Percentiles rank a stretch among this genome's conserved stretches.
Conservation (phyloP, 164 flowering plant species). For the Pachysandra terminalis region DNA sequence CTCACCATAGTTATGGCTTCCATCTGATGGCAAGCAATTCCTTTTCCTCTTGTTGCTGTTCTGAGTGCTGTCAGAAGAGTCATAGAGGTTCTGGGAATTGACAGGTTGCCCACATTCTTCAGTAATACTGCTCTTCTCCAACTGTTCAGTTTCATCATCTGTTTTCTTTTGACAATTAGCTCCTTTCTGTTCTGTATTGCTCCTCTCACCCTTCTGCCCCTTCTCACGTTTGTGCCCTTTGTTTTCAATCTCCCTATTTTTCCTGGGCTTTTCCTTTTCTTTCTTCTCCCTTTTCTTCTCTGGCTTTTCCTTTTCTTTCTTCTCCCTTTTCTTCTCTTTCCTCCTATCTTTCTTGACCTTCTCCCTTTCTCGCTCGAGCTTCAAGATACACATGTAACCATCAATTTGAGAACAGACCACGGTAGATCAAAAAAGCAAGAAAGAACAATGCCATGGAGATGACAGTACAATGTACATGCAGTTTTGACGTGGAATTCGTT, state of each 20-base stretch:
- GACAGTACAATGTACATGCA: too few species aligned
- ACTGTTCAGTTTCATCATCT: constrained; percentile 31
- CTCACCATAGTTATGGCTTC: constrained; percentile 21
- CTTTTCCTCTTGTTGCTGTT: constrained; percentile 37
- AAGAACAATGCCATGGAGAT: too few species aligned
- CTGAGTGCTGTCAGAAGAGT: constrained; percentile 44
- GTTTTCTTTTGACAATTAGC: constrained; percentile 7
- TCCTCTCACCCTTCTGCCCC: constrained; percentile 19
- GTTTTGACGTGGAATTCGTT: too few species aligned
- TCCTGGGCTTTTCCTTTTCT: constrained; percentile 5
- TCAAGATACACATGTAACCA: too few species aligned
- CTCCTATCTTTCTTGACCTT: too few species aligned
- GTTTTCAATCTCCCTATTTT: constrained; percentile 13
- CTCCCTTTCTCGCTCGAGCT: too few species aligned
- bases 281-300: too few species aligned
- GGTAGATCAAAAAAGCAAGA: too few species aligned
- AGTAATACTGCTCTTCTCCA: constrained; percentile 41
- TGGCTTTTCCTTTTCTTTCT: too few species aligned
- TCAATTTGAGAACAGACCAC: too few species aligned
- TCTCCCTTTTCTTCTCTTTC: too few species aligned
- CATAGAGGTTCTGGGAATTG: constrained; percentile 19
- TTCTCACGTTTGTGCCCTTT: constrained; percentile 19
- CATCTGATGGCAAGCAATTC: constrained; percentile 11
- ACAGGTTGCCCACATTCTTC: constrained; percentile 43
- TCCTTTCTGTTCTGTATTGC: constrained; percentile 8